phyloP scores from a whole-genome alignment of 2,329 filamentous ascomycete species.

The Diaporthe ampelina region DNA sequence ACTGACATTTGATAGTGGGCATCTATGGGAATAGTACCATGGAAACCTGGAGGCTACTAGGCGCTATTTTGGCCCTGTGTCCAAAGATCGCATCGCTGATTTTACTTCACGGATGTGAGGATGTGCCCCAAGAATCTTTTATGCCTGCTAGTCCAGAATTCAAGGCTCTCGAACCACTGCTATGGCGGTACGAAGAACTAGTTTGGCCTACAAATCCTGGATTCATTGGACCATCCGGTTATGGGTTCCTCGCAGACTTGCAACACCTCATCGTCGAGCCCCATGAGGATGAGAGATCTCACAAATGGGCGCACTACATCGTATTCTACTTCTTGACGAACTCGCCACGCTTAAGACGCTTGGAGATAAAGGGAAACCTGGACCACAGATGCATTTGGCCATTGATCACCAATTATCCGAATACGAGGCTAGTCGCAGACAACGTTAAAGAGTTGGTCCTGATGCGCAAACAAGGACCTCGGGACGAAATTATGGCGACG shows the following conservation, averaged over 20 bases:
- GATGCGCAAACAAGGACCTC: neutral
- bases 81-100: too few species aligned
- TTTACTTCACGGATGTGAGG: too few species aligned
- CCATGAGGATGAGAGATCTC: neutral
- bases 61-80: too few species aligned
- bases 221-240: neutral
- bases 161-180: too few species aligned
- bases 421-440: neutral
- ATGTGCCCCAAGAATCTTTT: too few species aligned
- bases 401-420: neutral
- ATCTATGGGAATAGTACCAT: too few species aligned
- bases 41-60: too few species aligned
- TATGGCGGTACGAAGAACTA: too few species aligned
- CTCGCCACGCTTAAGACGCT: neutral
- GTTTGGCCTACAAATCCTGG: neutral
- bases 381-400: neutral
- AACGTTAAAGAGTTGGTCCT: neutral
- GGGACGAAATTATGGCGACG: neutral
- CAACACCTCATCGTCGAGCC: neutral
- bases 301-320: neutral
- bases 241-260: neutral
- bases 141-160: too few species aligned
- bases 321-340: neutral
- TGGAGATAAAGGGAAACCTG: neutral
- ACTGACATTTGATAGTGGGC: too few species aligned